Conservation (phyloP, 192 early-diverging fungal species). For the Mortierella alpina region DNA sequence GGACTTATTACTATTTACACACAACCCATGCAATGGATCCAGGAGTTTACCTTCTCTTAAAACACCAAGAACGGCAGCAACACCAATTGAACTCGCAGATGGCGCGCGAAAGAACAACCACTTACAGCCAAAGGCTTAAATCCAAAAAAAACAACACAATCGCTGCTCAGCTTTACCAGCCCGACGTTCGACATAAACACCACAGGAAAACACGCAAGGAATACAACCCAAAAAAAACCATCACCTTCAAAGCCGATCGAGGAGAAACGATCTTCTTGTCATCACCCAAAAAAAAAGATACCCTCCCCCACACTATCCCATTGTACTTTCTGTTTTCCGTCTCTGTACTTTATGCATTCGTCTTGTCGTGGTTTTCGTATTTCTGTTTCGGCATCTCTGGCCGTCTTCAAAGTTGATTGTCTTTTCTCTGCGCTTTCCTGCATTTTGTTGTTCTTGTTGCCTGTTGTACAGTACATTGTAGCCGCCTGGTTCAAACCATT, state of each 20-base stretch:
- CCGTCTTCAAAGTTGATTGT: background rate
- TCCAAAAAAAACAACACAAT: too few relatives aligned
- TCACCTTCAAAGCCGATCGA: background rate
- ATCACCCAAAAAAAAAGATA: conserved; percentile 1
- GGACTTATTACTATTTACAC: too few relatives aligned
- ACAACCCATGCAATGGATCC: too few relatives aligned
- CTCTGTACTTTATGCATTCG: background rate
- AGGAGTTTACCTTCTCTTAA: too few relatives aligned
- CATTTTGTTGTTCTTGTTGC: background rate
- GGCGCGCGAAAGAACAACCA: too few relatives aligned
- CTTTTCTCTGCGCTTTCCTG: background rate
- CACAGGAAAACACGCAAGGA: background rate
- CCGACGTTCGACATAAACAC: too few relatives aligned
- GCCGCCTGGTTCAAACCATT: too few relatives aligned
- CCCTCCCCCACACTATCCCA: background rate
- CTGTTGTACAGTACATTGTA: background rate
- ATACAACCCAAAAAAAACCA: background rate
- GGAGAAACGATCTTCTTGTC: background rate
- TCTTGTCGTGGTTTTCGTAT: background rate
- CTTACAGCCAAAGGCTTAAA: too few relatives aligned
- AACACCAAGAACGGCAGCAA: too few relatives aligned
- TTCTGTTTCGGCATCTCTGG: background rate
- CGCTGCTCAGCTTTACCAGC: too few relatives aligned
- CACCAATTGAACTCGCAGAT: too few relatives aligned
- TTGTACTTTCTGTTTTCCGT: background rate